Evolutionary conservation across 768 basidiomycete genomes (phyloP).

Genomic region (Leccinum obscurum): DNA sequence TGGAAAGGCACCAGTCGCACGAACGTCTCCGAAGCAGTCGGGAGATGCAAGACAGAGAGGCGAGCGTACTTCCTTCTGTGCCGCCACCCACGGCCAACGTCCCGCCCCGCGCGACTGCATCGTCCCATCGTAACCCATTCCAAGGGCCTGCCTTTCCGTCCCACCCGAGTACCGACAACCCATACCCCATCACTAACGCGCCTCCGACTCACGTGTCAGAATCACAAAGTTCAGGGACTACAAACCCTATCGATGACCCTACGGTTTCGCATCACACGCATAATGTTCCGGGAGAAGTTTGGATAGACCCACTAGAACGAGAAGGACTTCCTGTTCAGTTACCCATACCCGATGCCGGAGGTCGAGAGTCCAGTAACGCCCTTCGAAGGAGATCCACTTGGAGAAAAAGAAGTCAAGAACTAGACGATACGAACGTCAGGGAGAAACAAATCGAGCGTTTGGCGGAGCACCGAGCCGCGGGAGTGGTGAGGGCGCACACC

Average conservation of each 20-base stretch:
- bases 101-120: constrained; percentile 10
- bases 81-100: constrained; percentile 9
- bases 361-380: background rate
- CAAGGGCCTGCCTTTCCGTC: background rate
- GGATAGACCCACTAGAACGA: constrained; percentile 62
- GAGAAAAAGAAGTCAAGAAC: constrained; percentile 14
- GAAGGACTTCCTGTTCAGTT: constrained; percentile 56
- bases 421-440: constrained; percentile 1
- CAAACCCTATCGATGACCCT: background rate
- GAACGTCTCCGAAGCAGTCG: constrained; percentile 6
- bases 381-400: constrained; percentile 22
- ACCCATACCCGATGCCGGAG: constrained; percentile 22
- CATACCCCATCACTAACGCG: constrained; percentile 11
- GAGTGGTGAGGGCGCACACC: constrained; percentile 47
- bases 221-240: constrained; percentile 5
- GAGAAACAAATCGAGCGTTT: constrained; percentile 29
- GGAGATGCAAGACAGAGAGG: background rate
- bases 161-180: constrained; percentile 17
- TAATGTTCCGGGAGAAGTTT: constrained; percentile 50
- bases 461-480: constrained; percentile 37
- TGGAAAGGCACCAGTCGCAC: constrained; percentile 48
- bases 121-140: constrained; percentile 9
- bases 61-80: constrained; percentile 9
- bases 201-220: constrained; percentile 9
- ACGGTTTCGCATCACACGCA: constrained; percentile 31